These are phyloP conservation scores for Tuber aestivum DNA, from an alignment of 495 filamentous ascomycete genomes.

Conservation along the genomic window DNA sequence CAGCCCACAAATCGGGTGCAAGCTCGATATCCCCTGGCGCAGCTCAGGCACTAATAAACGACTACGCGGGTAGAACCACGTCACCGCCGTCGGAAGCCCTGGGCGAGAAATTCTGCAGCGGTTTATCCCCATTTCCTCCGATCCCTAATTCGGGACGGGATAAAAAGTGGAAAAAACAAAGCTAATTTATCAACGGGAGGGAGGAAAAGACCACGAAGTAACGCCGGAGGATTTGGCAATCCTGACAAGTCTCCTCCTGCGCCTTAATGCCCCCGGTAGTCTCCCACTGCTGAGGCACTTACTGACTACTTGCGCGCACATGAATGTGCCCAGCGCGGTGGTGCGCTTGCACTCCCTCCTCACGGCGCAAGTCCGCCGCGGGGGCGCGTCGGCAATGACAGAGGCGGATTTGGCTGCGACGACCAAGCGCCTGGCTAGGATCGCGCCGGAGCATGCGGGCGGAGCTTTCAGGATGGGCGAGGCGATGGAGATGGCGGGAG, in stretches of 20 bases:
- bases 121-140: constrained; percentile 7
- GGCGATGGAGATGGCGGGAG: constrained; percentile 59
- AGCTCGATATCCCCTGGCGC: constrained; percentile 27
- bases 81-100: constrained; percentile 16
- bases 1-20: constrained; percentile 25
- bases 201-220: constrained; percentile 19
- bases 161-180: background rate
- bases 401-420: constrained; percentile 57
- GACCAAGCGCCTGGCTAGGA: constrained; percentile 55
- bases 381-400: constrained; percentile 61
- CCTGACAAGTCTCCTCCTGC: constrained; percentile 17
- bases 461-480: constrained; percentile 61
- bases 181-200: constrained; percentile 7
- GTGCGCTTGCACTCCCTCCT: constrained; percentile 22
- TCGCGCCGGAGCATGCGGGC: constrained; percentile 54
- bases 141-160: background rate
- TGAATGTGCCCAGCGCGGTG: constrained; percentile 21
- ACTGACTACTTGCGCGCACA: constrained; percentile 19
- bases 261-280: background rate
- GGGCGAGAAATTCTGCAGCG: constrained; percentile 20
- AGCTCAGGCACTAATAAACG: constrained; percentile 18
- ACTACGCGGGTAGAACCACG: constrained; percentile 23
- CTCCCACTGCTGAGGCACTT: constrained; percentile 20
- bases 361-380: background rate
- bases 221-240: constrained; percentile 19